phyloP scores from a whole-genome alignment of 345 rosid genomes.

The Hypericum perforatum region DNA sequence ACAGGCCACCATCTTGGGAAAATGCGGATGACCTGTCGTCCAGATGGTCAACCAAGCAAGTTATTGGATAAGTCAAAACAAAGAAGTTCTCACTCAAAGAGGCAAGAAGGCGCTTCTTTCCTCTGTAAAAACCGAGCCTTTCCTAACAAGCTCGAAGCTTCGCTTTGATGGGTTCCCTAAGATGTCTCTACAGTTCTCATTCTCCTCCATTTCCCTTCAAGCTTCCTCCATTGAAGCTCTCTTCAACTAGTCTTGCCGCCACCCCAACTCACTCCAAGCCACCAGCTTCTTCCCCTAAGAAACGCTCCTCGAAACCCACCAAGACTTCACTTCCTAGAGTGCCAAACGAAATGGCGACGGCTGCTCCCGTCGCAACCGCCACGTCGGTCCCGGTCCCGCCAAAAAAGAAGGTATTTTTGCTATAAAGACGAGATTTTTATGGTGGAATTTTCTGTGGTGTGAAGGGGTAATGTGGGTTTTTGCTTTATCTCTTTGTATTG shows the following conservation, averaged over 20 bases:
- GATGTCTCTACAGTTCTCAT: too few species aligned
- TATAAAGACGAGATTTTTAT: not conserved
- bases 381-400: constrained; percentile 15
- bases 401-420: constrained; percentile 41
- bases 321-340: constrained; percentile 17
- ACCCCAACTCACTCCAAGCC: not conserved
- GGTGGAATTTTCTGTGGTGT: not conserved
- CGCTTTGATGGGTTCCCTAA: too few species aligned
- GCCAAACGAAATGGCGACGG: constrained; percentile 7
- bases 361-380: not conserved
- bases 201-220: too few species aligned
- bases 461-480: not conserved
- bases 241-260: constrained; percentile 8
- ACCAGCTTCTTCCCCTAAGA: constrained; percentile 11
- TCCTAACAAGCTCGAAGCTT: too few species aligned
- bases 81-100: too few species aligned
- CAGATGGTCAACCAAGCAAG: too few species aligned
- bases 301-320: constrained; percentile 15
- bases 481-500: constrained; percentile 10
- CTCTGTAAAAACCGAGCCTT: too few species aligned
- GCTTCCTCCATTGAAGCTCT: too few species aligned
- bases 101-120: too few species aligned
- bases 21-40: too few species aligned
- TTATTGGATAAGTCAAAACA: too few species aligned
- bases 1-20: too few species aligned